A percentile compares a stretch with the other conserved stretches of the same genome.
phyloP scores from a whole-genome alignment of 2,329 filamentous ascomycete genomes.

The Pseudomassariella vexata region DNA sequence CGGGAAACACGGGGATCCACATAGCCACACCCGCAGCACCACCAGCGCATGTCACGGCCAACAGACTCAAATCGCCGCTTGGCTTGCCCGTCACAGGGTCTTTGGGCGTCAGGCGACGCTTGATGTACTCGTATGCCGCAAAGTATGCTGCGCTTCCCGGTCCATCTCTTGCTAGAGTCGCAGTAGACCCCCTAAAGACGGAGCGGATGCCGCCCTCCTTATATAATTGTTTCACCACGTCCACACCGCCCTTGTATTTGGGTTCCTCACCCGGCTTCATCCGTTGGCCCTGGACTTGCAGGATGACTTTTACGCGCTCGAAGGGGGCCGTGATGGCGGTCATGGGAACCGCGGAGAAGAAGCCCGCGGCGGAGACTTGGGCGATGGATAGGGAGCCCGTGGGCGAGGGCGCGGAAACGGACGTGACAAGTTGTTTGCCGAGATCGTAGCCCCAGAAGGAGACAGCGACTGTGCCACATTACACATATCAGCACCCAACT shows the following conservation, averaged over 20 bases:
- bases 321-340: constrained; percentile 98
- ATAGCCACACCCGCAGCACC: constrained; percentile 91
- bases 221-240: constrained; percentile 93
- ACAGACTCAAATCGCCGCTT: constrained; percentile 70
- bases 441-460: constrained; percentile 87
- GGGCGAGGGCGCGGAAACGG: constrained; percentile 57
- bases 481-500: no score
- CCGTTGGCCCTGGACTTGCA: constrained; percentile 90
- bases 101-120: constrained; percentile 77
- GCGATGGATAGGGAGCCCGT: constrained; percentile 68
- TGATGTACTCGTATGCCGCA: constrained; percentile 93
- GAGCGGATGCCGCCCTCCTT: constrained; percentile 82
- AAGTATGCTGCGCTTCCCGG: constrained; percentile 95
- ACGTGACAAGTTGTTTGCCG: constrained; percentile 80
- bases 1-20: constrained; percentile 98
- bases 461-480: constrained; percentile 61
- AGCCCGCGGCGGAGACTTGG: constrained; percentile 87
- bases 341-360: constrained; percentile 97
- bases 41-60: constrained; percentile 79
- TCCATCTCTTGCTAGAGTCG: constrained; percentile 89
- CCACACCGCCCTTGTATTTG: constrained; percentile 78
- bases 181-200: constrained; percentile 85
- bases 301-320: constrained; percentile 96
- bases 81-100: constrained; percentile 68
- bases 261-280: constrained; percentile 87